Evolutionary conservation across 768 basidiomycete species (phyloP).

Genomic region (Podaxis sp.): DNA sequence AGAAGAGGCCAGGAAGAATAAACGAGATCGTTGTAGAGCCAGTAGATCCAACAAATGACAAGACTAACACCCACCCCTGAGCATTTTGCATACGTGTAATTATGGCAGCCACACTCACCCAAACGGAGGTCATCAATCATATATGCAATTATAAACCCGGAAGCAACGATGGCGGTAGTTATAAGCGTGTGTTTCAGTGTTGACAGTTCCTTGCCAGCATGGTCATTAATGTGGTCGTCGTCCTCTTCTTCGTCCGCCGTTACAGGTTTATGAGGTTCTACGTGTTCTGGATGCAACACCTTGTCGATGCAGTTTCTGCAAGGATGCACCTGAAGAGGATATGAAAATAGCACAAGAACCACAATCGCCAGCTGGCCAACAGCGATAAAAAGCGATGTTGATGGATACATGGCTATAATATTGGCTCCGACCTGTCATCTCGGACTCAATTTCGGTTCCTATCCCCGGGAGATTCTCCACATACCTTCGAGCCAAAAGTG

Average conservation of each 20-base stretch:
- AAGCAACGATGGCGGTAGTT: conserved; percentile 59
- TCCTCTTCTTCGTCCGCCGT: conserved; percentile 36
- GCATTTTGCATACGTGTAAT: conserved; percentile 3
- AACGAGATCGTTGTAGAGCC: conserved; percentile 97
- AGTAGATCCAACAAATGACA: conserved; percentile 95
- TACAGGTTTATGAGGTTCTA: conserved; percentile 23
- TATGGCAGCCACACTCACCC: conserved; percentile 40
- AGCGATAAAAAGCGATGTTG: conserved; percentile 88
- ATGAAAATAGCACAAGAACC: conserved; percentile 84
- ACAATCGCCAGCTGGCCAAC: conserved; percentile 92
- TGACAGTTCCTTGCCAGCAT: conserved; percentile 59
- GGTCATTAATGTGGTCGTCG: conserved; percentile 49
- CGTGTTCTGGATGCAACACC: conserved; percentile 55
- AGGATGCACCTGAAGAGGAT: conserved; percentile 92
- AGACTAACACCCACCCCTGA: conserved; percentile 42
- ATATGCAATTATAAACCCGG: conserved; percentile 71
- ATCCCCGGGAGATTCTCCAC: conserved; percentile 14
- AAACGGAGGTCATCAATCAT: conserved; percentile 74
- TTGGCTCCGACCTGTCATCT: conserved; percentile 72
- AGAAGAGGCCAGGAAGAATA: conserved; percentile 90
- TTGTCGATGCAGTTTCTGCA: conserved; percentile 91
- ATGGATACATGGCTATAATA: conserved; percentile 92
- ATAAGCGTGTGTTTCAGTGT: conserved; percentile 62
- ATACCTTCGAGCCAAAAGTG: conserved; percentile 84
- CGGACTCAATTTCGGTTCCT: neutral